Evolutionary conservation across 1,139 yeast species (phyloP), one percentile per base, ranked within the genome.

Genomic region (Saccharomyces uvarum): DNA sequence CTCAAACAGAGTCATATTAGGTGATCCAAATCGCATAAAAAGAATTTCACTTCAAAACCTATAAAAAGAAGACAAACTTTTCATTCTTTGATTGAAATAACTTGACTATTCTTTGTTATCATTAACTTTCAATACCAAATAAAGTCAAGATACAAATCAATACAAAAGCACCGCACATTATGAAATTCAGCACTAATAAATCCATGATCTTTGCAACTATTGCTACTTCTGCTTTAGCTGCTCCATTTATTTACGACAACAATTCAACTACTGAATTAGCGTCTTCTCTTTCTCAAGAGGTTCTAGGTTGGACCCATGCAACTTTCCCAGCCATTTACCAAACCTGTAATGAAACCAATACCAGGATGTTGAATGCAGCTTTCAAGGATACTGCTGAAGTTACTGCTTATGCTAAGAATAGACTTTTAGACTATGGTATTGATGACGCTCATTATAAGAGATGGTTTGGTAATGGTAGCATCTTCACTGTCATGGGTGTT

Each of bases 401-500:
- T 26, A 55, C 70, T 5, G 56, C 63, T 2, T 63, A 59, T 53
- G 70, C 71, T 7, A 67, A 63, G 54, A 59, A 59, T 38, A 66
- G 68, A 52, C 59, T 70, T 9, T 54, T 66, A 41, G 58, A 61
- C 13, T 63, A 56, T 48, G 70, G 70, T 51, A 58, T 60, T 47
- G 61, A 59, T 52, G 70, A 69, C 29, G 59, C 56, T 14, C 64
- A 61, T 49, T 57, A 54, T 46, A 49, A 53, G 14, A 67, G 66
- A 56, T 69, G 70, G 66, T 73, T 73, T 57, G 76, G 75, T 41
- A 58, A 63, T 47, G 66, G 70, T 21, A 60, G 70, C n/a, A 62
- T 72, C 8, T 65, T 70, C 47, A 72, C 66, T 53, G 75, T 73
- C 9, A 57, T 70, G 51, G 77, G 76, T n/a, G 64, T 68, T 61